A percentile compares a stretch with the other conserved stretches of the same genome.
phyloP scores from a whole-genome alignment of 2,329 filamentous ascomycete genomes.

The Penicillium sp. region DNA sequence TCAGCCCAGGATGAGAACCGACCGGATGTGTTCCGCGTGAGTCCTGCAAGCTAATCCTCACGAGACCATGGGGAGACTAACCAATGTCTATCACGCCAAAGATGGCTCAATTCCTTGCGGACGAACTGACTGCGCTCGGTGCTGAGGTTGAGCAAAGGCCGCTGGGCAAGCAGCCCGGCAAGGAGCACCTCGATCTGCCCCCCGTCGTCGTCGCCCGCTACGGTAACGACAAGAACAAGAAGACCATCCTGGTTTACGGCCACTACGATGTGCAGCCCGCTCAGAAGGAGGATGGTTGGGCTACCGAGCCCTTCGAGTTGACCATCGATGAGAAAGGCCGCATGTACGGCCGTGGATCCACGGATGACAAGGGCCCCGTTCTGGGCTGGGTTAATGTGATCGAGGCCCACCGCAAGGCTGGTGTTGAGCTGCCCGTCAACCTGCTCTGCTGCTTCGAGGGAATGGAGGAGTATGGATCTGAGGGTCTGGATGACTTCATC shows the following conservation, averaged over 20 bases:
- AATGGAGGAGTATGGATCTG: constrained; percentile 98
- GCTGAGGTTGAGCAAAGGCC: constrained; percentile 84
- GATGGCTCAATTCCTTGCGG: constrained; percentile 91
- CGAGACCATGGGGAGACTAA: constrained; percentile 2
- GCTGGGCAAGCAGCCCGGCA: constrained; percentile 88
- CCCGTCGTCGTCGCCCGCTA: constrained; percentile 92
- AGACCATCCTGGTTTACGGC: constrained; percentile 93
- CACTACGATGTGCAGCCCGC: constrained; percentile 99
- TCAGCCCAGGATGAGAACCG: constrained; percentile 88
- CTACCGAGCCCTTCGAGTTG: constrained; percentile 89
- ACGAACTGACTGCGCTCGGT: constrained; percentile 80
- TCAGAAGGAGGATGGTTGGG: constrained; percentile 90
- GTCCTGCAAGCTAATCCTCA: constrained; percentile 18
- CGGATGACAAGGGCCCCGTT: constrained; percentile 97
- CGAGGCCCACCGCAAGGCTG: constrained; percentile 94
- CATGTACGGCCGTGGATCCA: constrained; percentile 95
- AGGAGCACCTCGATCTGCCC: constrained; percentile 86
- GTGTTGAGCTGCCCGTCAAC: constrained; percentile 94
- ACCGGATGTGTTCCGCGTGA: constrained; percentile 81
- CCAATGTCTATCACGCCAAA: constrained; percentile 31
- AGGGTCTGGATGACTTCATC: constrained; percentile 95
- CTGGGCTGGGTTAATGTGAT: constrained; percentile 98
- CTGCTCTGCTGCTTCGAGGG: constrained; percentile 99
- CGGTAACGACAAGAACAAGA: constrained; percentile 87
- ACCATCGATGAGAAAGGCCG: constrained; percentile 85